Base-by-base conservation (phyloP, 2,329 filamentous ascomycete genomes). In the Rhytidhysteron rufulum region DNA sequence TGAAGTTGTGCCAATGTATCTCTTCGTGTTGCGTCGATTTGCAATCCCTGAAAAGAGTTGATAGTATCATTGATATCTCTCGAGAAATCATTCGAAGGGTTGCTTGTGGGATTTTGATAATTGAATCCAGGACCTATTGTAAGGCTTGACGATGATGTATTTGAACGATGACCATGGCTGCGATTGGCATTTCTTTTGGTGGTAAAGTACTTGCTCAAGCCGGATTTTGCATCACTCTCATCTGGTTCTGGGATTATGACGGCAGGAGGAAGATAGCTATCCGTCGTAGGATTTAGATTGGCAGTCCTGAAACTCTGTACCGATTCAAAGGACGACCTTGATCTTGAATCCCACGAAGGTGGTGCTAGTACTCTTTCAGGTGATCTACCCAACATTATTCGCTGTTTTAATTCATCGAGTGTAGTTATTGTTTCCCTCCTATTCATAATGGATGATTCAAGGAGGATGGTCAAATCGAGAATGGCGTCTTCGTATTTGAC, bases 341-440 rank as follows among this genome's bases (percentile, higher is more conserved):
- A 36, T 18, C 40, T 32, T n/a, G 16, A 19, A 4, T 17, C 35
- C 7, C 46, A 39, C 33, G 34, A 29, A 13, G 32, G 21, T 13
- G 32, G 38, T 22, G 44, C 29, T 18, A 53, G 38, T 29, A 50
- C 54, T 34, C 51, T 50, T 20, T 44, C 38, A 31, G 57, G 40
- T 8, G 56, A 54, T 29, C 50, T 36, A 17, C 44, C 48, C 20
- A 58, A 41, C 7, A 59, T 39, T n/a, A 66, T 53, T 15, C 64
- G 58, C 22, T 65, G 63, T 41, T 66, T 66, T 36, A 68, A 44
- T 36, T 64, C 58, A 27, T 64, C 62, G 16, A 68, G 43, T 15
- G 54, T 57, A 1, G 47, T 47, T 15, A 68, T 51, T 1, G 63
- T 58, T 16, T 62, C 56, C 34, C 56, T 58, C 13, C 57, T 48